Conservation (phyloP, 148 eudicot genomes). For the Polygonum maritimum region DNA sequence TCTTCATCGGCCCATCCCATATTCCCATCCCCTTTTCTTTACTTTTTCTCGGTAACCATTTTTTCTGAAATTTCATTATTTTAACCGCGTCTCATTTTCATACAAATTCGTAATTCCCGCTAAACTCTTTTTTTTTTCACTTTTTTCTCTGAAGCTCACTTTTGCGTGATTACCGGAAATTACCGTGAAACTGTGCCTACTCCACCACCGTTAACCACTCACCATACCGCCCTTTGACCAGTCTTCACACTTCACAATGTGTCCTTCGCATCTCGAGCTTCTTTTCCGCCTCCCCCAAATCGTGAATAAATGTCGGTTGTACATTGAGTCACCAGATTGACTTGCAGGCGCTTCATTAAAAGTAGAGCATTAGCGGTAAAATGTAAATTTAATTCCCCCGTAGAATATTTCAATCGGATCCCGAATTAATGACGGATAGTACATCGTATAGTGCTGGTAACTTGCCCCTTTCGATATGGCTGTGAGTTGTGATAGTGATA, state of each 20-base stretch:
- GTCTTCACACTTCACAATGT: slow-evolving; percentile 1
- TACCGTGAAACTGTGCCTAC: neutral
- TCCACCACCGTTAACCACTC: slow-evolving; percentile 1
- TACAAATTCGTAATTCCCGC: slow-evolving; percentile 1
- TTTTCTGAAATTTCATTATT: neutral
- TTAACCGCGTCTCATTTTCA: slow-evolving; percentile 9
- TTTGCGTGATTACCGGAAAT: slow-evolving; percentile 7
- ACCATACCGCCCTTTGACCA: slow-evolving; percentile 2
- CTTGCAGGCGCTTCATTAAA: neutral
- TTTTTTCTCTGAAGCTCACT: neutral
- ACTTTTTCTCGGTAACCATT: neutral
- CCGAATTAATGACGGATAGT: neutral
- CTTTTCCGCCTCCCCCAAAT: neutral
- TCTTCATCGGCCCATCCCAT: neutral
- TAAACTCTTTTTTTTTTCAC: neutral
- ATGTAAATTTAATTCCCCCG: neutral
- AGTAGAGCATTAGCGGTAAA: neutral
- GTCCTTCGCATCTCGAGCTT: neutral
- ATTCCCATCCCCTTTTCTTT: no score
- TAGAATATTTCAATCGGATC: neutral
- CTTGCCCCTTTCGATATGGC: neutral
- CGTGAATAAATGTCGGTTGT: neutral
- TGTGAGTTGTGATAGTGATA: neutral
- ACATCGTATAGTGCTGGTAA: slow-evolving; percentile 5
- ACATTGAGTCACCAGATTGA: neutral